phyloP scores from a whole-genome alignment of 73 alveolate species.

The Symbiodinium natans region DNA sequence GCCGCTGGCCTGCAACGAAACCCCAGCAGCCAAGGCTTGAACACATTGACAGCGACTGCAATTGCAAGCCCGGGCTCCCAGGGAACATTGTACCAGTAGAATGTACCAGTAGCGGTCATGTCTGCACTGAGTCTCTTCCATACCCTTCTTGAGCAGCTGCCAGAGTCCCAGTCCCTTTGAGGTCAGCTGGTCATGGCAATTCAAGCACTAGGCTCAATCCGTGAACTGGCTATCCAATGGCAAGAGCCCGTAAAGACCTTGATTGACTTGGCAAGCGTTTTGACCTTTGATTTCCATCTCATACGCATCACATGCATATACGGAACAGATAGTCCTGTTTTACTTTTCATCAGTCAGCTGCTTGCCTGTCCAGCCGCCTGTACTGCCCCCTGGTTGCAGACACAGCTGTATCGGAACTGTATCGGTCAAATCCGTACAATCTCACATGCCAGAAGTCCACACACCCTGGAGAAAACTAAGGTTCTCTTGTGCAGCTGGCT shows the following conservation, averaged over 20 bases:
- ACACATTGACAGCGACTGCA: slow-evolving; percentile 56
- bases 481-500: slow-evolving; percentile 43
- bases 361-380: slow-evolving; percentile 62
- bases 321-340: slow-evolving; percentile 33
- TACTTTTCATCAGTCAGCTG: slow-evolving; percentile 22
- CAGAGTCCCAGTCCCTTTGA: background rate
- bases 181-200: slow-evolving; percentile 61
- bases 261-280: background rate
- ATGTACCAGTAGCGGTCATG: no score
- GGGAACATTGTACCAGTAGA: no score
- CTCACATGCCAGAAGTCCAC: background rate
- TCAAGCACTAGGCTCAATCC: slow-evolving; percentile 33
- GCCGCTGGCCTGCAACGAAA: no score
- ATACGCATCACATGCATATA: slow-evolving; percentile 14
- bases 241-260: slow-evolving; percentile 38
- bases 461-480: no score
- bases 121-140: no score
- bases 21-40: slow-evolving; percentile 11
- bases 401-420: no score
- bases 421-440: no score
- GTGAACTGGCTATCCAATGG: slow-evolving; percentile 46
- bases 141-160: no score
- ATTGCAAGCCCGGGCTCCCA: background rate
- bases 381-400: background rate
- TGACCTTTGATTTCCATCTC: slow-evolving; percentile 37